Percentiles rank a stretch among this genome's conserved stretches.
Conservation (phyloP, 495 filamentous ascomycete species). For the Tuber aestivum region DNA sequence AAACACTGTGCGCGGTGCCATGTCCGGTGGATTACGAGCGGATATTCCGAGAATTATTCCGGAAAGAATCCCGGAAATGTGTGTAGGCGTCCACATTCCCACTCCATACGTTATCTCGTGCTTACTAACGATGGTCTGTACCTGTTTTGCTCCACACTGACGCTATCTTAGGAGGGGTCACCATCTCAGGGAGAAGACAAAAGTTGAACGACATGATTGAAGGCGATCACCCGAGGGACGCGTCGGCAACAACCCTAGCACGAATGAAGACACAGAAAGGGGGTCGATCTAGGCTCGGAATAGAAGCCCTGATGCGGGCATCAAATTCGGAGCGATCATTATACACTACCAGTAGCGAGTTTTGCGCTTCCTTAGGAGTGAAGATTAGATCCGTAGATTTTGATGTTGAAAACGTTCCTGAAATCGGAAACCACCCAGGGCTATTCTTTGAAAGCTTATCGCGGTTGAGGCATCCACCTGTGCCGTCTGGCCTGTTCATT, state of each 20-base stretch:
- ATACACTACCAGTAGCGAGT: background rate
- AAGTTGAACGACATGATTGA: background rate
- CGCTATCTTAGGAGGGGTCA: background rate
- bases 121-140: background rate
- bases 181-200: background rate
- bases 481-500: background rate
- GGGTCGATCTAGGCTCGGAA: background rate
- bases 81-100: background rate
- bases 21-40: background rate
- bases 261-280: background rate
- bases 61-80: background rate
- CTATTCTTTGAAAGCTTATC: background rate
- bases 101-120: background rate
- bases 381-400: background rate
- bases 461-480: background rate
- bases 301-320: background rate
- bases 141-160: background rate
- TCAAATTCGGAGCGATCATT: background rate
- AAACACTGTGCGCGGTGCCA: background rate
- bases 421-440: background rate
- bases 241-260: background rate
- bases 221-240: background rate
- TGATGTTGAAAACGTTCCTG: background rate
- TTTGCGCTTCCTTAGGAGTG: background rate
- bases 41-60: background rate